These are phyloP conservation scores for Cyanidioschyzon merolae DNA, from an alignment of 23 red algal genomes.

Conservation along the genomic window DNA sequence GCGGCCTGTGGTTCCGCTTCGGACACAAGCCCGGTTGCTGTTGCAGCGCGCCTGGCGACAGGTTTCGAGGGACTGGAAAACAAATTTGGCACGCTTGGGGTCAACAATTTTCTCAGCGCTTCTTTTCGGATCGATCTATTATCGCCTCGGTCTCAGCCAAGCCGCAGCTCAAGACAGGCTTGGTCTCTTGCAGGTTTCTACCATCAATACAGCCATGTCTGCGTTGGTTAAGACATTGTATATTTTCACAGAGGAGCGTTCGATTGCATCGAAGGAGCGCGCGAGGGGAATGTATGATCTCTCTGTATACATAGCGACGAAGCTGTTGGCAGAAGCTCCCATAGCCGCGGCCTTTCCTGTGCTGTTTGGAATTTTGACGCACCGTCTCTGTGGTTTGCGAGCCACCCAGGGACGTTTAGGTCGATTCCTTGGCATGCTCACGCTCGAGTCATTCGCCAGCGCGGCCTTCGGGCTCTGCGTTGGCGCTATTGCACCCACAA, in stretches of 20 bases:
- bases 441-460: conserved; percentile 58
- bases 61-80: conserved; percentile 58
- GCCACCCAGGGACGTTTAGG: conserved; percentile 13
- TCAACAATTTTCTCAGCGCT: conserved; percentile 54
- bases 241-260: conserved; percentile 55
- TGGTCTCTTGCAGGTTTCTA: conserved; percentile 73
- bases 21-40: conserved; percentile 33
- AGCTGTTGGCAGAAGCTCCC: conserved; percentile 77
- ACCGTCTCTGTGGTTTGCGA: conserved; percentile 10
- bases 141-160: conserved; percentile 55
- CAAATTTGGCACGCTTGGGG: conserved; percentile 54
- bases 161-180: conserved; percentile 50
- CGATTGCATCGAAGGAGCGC: conserved; percentile 64
- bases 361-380: conserved; percentile 31
- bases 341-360: conserved; percentile 59
- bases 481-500: conserved; percentile 54
- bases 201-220: conserved; percentile 76
- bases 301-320: conserved; percentile 51
- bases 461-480: conserved; percentile 54
- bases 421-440: background rate
- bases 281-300: conserved; percentile 67
- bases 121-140: conserved; percentile 81
- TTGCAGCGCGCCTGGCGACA: conserved; percentile 60
- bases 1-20: conserved; percentile 22
- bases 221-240: conserved; percentile 71